These are phyloP conservation scores for Leccinellum albellum DNA, from an alignment of 768 basidiomycete genomes.

Conservation along the genomic window DNA sequence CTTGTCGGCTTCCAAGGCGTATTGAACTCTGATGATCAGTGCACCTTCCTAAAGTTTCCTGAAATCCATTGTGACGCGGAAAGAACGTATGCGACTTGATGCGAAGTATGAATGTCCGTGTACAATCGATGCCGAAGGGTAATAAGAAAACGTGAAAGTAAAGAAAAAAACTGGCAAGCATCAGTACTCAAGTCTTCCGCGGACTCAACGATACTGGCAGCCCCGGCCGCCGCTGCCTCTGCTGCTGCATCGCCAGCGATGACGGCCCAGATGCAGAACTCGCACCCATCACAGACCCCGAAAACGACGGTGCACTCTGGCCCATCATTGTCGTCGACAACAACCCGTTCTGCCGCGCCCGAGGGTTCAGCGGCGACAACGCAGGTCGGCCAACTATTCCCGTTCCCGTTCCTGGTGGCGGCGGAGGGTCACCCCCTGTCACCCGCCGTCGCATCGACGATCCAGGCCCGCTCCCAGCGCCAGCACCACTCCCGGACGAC, in stretches of 20 bases:
- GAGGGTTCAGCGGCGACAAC: constrained; percentile 73
- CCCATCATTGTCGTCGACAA: constrained; percentile 35
- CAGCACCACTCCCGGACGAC: constrained; percentile 6
- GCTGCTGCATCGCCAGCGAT: constrained; percentile 32
- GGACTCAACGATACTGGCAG: constrained; percentile 37
- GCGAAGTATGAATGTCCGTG: neutral
- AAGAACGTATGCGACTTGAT: neutral
- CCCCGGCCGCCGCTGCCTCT: constrained; percentile 39
- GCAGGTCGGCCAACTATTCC: constrained; percentile 35
- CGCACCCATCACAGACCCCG: constrained; percentile 11
- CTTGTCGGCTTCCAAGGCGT: neutral
- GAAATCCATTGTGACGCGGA: neutral
- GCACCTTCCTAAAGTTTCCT: neutral
- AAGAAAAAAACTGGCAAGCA: neutral
- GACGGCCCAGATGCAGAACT: neutral
- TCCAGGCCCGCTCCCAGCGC: constrained; percentile 21
- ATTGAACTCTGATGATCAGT: neutral
- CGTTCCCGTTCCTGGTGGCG: constrained; percentile 23
- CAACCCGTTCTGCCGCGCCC: constrained; percentile 50
- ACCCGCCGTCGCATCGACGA: constrained; percentile 59
- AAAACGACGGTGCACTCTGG: constrained; percentile 34
- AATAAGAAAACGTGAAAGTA: neutral
- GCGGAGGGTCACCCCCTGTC: constrained; percentile 45
- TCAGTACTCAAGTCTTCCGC: constrained; percentile 17
- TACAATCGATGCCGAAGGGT: neutral